Conservation (phyloP, 805 yeast genomes). For the Wickerhamomyces bovis region DNA sequence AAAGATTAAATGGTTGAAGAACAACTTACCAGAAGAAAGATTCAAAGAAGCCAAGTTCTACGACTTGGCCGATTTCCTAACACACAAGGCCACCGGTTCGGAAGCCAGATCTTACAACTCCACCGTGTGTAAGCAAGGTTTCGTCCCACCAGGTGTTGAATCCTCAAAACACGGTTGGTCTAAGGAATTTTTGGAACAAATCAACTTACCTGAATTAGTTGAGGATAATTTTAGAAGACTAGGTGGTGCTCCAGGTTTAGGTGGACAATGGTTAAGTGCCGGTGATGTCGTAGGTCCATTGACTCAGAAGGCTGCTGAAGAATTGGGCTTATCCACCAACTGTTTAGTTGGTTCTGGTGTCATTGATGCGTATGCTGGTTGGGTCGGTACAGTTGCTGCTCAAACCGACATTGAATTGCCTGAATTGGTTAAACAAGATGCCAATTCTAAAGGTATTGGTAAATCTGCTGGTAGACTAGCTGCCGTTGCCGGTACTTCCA, state of each 20-base stretch:
- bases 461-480: slow-evolving; percentile 82
- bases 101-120: slow-evolving; percentile 89
- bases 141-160: slow-evolving; percentile 89
- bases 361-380: slow-evolving; percentile 97
- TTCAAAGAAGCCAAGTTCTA: slow-evolving; percentile 71
- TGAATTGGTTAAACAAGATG: slow-evolving; percentile 45
- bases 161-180: slow-evolving; percentile 88
- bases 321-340: slow-evolving; percentile 72
- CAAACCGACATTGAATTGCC: slow-evolving; percentile 53
- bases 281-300: slow-evolving; percentile 86
- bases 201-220: slow-evolving; percentile 72
- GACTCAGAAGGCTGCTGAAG: slow-evolving; percentile 60
- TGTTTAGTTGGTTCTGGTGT: slow-evolving; percentile 93
- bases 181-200: slow-evolving; percentile 56
- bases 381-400: slow-evolving; percentile 98
- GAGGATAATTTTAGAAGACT: slow-evolving; percentile 70
- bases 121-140: slow-evolving; percentile 92
- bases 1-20: slow-evolving; percentile 93
- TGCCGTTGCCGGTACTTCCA: slow-evolving; percentile 97
- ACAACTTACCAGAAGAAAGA: slow-evolving; percentile 59
- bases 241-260: slow-evolving; percentile 76
- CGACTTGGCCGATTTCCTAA: slow-evolving; percentile 87
- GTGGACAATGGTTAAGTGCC: slow-evolving; percentile 74
- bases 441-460: slow-evolving; percentile 40
- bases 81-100: slow-evolving; percentile 83